phyloP scores from a whole-genome alignment of 1,284 basidiomycete genomes.

The Cryptococcus sp. region DNA sequence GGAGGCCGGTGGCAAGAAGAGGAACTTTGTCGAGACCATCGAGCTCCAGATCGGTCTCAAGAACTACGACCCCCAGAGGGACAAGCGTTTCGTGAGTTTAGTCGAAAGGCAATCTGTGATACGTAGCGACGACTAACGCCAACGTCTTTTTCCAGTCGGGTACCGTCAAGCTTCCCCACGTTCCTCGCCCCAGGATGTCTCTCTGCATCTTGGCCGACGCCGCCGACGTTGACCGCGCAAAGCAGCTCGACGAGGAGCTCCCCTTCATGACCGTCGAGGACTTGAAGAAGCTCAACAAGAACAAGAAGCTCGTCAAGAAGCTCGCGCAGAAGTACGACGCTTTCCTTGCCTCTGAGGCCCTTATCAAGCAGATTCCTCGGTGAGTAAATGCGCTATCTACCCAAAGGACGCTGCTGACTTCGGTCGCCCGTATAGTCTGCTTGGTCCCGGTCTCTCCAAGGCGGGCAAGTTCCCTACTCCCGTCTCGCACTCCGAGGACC shows the following conservation, averaged over 20 bases:
- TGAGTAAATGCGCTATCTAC: slow-evolving; percentile 9
- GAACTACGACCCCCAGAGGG: slow-evolving; percentile 84
- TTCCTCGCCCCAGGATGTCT: slow-evolving; percentile 98
- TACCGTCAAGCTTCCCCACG: slow-evolving; percentile 93
- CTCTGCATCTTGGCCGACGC: slow-evolving; percentile 99
- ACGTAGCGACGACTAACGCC: not conserved
- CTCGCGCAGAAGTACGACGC: slow-evolving; percentile 99
- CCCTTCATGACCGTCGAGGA: slow-evolving; percentile 96
- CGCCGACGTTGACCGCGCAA: slow-evolving; percentile 84
- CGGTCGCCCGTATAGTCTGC: slow-evolving; percentile 64
- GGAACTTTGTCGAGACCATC: slow-evolving; percentile 76
- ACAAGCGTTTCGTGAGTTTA: slow-evolving; percentile 53
- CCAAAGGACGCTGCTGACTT: not conserved
- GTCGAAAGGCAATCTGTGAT: too few species aligned
- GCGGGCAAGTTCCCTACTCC: slow-evolving; percentile 99
- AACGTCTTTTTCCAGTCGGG: slow-evolving; percentile 68
- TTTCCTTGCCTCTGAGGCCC: slow-evolving; percentile 94
- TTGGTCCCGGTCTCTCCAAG: slow-evolving; percentile 99
- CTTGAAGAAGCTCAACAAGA: slow-evolving; percentile 85
- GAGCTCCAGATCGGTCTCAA: slow-evolving; percentile 97
- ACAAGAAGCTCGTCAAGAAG: slow-evolving; percentile 99
- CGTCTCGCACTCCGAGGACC: slow-evolving; percentile 89
- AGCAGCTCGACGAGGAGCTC: slow-evolving; percentile 54
- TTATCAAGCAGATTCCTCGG: slow-evolving; percentile 99
- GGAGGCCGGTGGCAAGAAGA: slow-evolving; percentile 60